Percentiles rank a stretch among this genome's conserved stretches.
Evolutionary conservation across 495 filamentous ascomycete species (phyloP).

Genomic region (Hyaloscypha variabilis): DNA sequence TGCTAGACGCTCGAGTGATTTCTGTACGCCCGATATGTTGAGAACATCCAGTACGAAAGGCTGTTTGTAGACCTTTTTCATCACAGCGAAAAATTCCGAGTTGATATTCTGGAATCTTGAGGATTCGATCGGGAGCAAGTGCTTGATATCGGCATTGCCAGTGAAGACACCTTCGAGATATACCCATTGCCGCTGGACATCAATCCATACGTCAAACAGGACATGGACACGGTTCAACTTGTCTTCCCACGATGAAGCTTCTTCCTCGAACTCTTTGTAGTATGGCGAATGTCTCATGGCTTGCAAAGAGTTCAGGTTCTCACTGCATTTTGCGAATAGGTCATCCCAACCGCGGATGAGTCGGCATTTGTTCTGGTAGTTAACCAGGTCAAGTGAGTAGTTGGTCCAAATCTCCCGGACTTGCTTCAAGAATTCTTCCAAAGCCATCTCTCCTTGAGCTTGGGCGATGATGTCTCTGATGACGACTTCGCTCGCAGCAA

Average conservation of each 20-base stretch:
- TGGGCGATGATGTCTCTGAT: constrained; percentile 92
- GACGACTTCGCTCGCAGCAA: constrained; percentile 79
- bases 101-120: constrained; percentile 98
- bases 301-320: constrained; percentile 95
- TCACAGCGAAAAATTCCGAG: constrained; percentile 93
- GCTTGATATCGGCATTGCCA: constrained; percentile 98
- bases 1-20: constrained; percentile 89
- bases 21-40: constrained; percentile 91
- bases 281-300: constrained; percentile 99
- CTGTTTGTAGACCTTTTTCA: constrained; percentile 97
- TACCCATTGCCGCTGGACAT: constrained; percentile 99
- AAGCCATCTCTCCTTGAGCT: constrained; percentile 96
- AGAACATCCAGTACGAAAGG: constrained; percentile 94
- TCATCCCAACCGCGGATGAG: constrained; percentile 98
- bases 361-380: constrained; percentile 96
- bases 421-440: constrained; percentile 97
- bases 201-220: constrained; percentile 98
- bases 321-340: constrained; percentile 96
- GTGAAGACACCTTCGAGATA: constrained; percentile 99
- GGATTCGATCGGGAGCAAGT: constrained; percentile 93
- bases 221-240: constrained; percentile 97
- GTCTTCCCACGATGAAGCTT: constrained; percentile 95
- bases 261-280: constrained; percentile 98
- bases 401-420: constrained; percentile 96
- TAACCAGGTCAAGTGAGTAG: constrained; percentile 90